These are phyloP conservation scores for Coffea humblotiana DNA, from an alignment of 305 asterid species.

Conservation along the genomic window DNA sequence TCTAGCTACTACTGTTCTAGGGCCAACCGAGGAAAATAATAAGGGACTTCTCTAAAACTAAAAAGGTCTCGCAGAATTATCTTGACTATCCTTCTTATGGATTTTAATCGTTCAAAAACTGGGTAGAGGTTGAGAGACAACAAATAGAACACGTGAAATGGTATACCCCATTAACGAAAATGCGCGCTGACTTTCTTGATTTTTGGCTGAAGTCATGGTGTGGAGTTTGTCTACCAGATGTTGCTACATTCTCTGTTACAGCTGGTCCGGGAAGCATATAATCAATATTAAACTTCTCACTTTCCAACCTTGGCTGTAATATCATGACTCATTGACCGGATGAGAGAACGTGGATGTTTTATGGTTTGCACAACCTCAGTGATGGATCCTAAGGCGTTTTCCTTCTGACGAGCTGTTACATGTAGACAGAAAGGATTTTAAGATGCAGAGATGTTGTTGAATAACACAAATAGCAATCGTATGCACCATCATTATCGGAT, in stretches of 20 bases:
- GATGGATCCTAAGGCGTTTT: constrained; percentile 79
- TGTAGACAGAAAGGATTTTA: constrained; percentile 25
- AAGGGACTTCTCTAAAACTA: background rate
- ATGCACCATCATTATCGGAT: constrained; percentile 93
- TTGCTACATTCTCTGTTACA: constrained; percentile 39
- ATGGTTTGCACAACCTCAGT: constrained; percentile 88
- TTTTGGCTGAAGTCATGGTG: constrained; percentile 41
- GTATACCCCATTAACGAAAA: constrained; percentile 74
- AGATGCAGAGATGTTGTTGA: constrained; percentile 20
- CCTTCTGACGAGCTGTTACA: constrained; percentile 93
- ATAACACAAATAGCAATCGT: constrained; percentile 15
- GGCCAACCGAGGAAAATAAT: background rate
- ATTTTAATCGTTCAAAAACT: background rate
- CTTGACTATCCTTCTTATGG: background rate
- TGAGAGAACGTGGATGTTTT: constrained; percentile 67
- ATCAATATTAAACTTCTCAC: constrained; percentile 44
- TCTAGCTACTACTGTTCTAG: background rate
- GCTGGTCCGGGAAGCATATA: constrained; percentile 72
- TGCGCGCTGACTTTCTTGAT: constrained; percentile 60
- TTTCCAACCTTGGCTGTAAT: constrained; percentile 33
- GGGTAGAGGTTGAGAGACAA: background rate
- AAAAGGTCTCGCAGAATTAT: background rate
- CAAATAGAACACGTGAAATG: background rate
- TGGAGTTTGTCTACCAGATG: constrained; percentile 53
- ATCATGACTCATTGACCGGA: constrained; percentile 51